Evolutionary conservation across 441 rosid species (phyloP), one percentile per base, ranked within the genome.

Genomic region (Populus trichocarpa): DNA sequence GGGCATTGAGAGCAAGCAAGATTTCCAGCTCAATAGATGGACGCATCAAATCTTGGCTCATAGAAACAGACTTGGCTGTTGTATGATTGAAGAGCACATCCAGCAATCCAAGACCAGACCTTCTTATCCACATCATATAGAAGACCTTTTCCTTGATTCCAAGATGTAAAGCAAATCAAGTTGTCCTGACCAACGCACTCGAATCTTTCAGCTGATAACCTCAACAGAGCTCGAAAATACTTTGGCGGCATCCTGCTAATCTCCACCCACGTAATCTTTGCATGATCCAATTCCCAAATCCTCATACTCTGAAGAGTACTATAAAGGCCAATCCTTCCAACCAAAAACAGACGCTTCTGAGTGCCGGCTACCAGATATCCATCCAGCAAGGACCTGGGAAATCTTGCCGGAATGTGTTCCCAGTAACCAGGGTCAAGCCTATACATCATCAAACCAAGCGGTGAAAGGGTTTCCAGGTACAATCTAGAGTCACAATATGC

Each of bases 141-240:
- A 75, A 93, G 97, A 67, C 97, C 88, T 77, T 90, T 93, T 66
- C 98, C 94, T 81, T 92, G 98, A 84, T 94, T 94, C 97, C 98
- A 91, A 25, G 96, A 94, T 36, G 98, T 94, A 82, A 94, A 94
- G 78, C 97, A 92, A 38, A 94, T 94, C 83, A 92, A 87, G 73
- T 92, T 94, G 77, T 94, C 98, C 86, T 94, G 97, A 69, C 98
- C 98, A 83, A 93, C 91, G 87, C 99, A 95, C 87, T 95, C 97
- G 71, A 95, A 95, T 72, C 94, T 91, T 88, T 95, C 99, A 53
- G 99, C 98, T 1, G 98, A 92, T 77, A 93, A 86, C 82, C 97
- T 90, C 79, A 95, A 81, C 76, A 95, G 86, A 71, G 94, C 92
- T 75, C 96, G 89, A 79, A 92, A 95, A 84, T 92, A 91, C 87